A percentile compares a stretch with the other conserved stretches of the same genome.
phyloP scores from a whole-genome alignment of 2,329 filamentous ascomycete genomes.

The Apiospora rasikravindrae region DNA sequence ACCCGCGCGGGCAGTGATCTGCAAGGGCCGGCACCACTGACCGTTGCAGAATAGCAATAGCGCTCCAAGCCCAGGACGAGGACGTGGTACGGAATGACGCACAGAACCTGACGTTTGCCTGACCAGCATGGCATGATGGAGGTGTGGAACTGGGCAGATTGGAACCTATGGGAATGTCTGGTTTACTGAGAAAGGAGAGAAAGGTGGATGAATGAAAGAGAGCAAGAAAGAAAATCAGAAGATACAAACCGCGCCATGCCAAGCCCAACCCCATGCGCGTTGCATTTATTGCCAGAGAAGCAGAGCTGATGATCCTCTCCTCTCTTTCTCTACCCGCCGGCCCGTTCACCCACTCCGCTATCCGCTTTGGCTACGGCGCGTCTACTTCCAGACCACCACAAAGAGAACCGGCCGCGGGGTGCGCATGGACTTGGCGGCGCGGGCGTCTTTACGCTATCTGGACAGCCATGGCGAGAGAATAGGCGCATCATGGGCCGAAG shows the following conservation, averaged over 20 bases:
- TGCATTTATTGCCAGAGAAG: neutral
- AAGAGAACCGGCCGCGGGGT: slow-evolving; percentile 7
- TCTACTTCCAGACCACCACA: neutral
- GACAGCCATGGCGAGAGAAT: neutral
- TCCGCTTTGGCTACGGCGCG: slow-evolving; percentile 11
- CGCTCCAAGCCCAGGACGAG: neutral
- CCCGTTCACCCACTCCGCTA: slow-evolving; percentile 3
- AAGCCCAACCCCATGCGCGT: neutral
- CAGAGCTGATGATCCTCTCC: neutral
- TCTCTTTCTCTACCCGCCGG: slow-evolving; percentile 1
- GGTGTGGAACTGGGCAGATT: neutral
- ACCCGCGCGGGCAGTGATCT: slow-evolving; percentile 6
- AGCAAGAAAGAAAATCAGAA: neutral
- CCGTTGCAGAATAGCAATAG: neutral
- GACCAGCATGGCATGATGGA: neutral
- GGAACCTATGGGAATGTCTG: neutral
- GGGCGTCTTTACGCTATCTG: slow-evolving; percentile 3
- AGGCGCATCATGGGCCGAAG: neutral
- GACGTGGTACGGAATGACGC: neutral
- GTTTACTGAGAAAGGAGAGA: neutral
- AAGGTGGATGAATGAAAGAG: neutral
- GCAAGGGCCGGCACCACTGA: slow-evolving; percentile 6
- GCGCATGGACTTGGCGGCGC: neutral
- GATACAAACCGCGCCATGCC: neutral
- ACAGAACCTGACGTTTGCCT: neutral